Conservation (phyloP, 306 rosid species). For the Argentina anserina region DNA sequence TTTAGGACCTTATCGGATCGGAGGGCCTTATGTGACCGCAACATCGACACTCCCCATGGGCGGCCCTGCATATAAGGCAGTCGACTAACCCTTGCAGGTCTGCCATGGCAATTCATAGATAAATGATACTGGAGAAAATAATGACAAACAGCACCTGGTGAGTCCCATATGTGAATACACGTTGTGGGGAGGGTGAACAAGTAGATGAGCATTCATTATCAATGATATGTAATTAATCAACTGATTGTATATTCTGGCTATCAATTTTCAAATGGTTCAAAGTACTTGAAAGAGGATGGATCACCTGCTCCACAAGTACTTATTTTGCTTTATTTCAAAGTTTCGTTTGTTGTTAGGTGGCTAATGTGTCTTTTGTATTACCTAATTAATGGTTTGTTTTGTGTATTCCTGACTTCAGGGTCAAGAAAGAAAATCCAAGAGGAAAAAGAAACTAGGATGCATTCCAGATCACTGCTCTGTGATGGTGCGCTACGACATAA, state of each 20-base stretch:
- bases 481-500: constrained; percentile 1
- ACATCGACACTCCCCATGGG: too few species aligned
- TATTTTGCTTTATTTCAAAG: constrained; percentile 8
- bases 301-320: constrained; percentile 2
- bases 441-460: background rate
- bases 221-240: background rate
- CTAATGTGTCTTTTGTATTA: background rate
- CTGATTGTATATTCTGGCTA: background rate
- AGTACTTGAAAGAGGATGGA: background rate
- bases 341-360: constrained; percentile 11
- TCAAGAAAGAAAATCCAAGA: background rate
- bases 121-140: background rate
- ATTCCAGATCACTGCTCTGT: background rate
- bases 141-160: background rate
- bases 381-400: background rate
- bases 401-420: background rate
- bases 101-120: background rate
- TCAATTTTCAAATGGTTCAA: background rate
- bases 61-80: background rate
- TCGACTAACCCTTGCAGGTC: background rate
- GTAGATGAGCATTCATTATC: constrained; percentile 12
- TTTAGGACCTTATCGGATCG: too few species aligned
- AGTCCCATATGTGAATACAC: background rate
- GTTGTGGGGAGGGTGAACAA: constrained; percentile 10
- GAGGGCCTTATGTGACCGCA: too few species aligned